Conservation (phyloP, 768 basidiomycete genomes). For the Podaxis sp. region DNA sequence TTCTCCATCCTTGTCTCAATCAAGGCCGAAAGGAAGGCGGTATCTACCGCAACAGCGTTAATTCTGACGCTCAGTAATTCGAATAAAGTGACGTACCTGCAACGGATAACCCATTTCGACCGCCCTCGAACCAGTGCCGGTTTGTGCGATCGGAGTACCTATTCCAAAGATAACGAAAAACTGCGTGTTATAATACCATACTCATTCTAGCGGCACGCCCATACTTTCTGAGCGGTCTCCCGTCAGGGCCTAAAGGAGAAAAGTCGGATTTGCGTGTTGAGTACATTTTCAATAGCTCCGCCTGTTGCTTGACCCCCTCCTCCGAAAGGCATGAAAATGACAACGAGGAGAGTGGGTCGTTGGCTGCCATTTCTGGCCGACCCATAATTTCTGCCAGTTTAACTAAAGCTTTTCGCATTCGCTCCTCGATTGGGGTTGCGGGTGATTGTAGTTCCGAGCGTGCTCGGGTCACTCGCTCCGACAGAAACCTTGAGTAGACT, state of each 20-base stretch:
- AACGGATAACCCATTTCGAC: constrained; percentile 53
- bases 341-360: constrained; percentile 58
- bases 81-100: constrained; percentile 34
- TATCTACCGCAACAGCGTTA: neutral
- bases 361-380: constrained; percentile 42
- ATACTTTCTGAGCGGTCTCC: constrained; percentile 62
- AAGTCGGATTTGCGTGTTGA: constrained; percentile 46
- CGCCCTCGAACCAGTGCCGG: constrained; percentile 65
- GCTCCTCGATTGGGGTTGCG: constrained; percentile 34
- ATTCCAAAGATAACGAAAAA: constrained; percentile 4
- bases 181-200: constrained; percentile 8
- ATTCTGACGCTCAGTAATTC: neutral
- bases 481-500: constrained; percentile 60
- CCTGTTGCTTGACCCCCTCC: constrained; percentile 51
- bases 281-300: constrained; percentile 45
- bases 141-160: constrained; percentile 55
- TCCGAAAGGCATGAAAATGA: constrained; percentile 65
- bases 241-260: constrained; percentile 55
- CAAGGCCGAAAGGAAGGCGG: neutral
- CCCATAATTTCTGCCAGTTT: constrained; percentile 51
- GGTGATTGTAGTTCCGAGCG: constrained; percentile 47
- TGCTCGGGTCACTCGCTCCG: constrained; percentile 43
- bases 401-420: constrained; percentile 54
- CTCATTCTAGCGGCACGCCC: constrained; percentile 18
- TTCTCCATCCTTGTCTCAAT: neutral